phyloP scores from a whole-genome alignment of 306 rosid genomes.

The Prunus armeniaca region DNA sequence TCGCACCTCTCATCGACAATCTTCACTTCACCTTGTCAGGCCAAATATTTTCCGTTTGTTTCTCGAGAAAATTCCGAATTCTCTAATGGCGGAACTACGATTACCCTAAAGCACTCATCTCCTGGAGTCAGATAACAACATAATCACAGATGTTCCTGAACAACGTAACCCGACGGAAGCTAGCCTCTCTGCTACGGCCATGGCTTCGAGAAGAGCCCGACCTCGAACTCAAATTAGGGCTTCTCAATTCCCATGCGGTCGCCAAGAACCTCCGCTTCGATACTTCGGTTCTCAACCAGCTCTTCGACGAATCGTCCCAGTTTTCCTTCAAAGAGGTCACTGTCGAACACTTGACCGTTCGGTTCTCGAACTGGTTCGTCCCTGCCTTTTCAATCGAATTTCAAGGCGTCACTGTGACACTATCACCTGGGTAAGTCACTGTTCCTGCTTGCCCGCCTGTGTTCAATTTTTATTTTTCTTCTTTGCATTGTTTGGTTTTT shows the following conservation, averaged over 20 bases:
- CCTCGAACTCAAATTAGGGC: conserved; percentile 55
- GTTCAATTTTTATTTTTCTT: conserved; percentile 2
- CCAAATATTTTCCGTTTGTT: neutral
- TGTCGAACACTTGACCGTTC: conserved; percentile 48
- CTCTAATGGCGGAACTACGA: neutral
- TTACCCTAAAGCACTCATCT: neutral
- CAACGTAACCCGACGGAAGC: conserved; percentile 47
- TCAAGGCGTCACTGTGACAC: conserved; percentile 51
- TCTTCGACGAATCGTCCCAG: conserved; percentile 43
- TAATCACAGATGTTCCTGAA: conserved; percentile 40
- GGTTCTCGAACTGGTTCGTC: conserved; percentile 64
- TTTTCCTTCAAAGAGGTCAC: conserved; percentile 50
- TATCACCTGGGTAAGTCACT: conserved; percentile 47
- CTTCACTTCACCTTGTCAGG: neutral
- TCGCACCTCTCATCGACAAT: neutral
- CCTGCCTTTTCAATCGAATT: conserved; percentile 62
- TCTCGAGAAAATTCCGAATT: conserved; percentile 10
- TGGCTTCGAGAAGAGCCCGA: conserved; percentile 72
- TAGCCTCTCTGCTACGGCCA: conserved; percentile 68
- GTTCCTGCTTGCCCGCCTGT: neutral
- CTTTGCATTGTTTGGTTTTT: neutral
- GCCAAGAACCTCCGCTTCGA: conserved; percentile 55
- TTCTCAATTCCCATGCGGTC: conserved; percentile 46
- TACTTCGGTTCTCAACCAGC: conserved; percentile 48
- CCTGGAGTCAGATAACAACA: neutral